A percentile compares a stretch with the other conserved stretches of the same genome.
phyloP scores from a whole-genome alignment of 306 rosid genomes.

The Dalbergia cochinchinensis region DNA sequence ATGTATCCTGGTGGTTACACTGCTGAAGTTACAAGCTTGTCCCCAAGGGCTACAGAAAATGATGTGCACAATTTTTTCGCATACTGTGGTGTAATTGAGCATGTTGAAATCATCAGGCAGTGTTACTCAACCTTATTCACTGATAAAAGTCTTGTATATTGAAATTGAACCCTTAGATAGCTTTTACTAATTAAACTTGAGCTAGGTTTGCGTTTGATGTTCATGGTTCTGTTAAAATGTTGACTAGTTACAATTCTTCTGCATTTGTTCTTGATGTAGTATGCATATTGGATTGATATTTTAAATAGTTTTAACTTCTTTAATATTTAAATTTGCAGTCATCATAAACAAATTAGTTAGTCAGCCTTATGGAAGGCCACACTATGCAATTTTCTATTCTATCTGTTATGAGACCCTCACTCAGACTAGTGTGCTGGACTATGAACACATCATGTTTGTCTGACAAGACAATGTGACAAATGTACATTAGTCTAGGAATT shows the following conservation, averaged over 20 bases:
- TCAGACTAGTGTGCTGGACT: constrained; percentile 13
- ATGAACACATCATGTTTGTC: neutral
- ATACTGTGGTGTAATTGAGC: constrained; percentile 81
- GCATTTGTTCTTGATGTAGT: neutral
- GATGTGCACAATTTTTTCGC: constrained; percentile 78
- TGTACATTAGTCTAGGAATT: neutral
- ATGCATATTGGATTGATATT: neutral
- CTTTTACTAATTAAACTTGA: neutral
- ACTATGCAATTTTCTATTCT: neutral
- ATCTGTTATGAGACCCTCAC: constrained; percentile 22
- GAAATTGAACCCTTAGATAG: neutral
- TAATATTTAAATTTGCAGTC: constrained; percentile 6
- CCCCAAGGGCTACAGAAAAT: constrained; percentile 76
- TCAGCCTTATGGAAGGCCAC: neutral
- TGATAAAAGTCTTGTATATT: constrained; percentile 23
- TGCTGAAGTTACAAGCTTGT: constrained; percentile 79
- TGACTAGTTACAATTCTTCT: constrained; percentile 11
- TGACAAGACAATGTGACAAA: neutral
- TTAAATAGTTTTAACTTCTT: constrained; percentile 28
- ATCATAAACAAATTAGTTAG: neutral
- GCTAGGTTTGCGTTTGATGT: constrained; percentile 6
- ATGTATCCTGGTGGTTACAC: constrained; percentile 81
- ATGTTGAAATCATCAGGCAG: constrained; percentile 82
- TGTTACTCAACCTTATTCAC: constrained; percentile 39
- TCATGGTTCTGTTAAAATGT: neutral